phyloP scores from a whole-genome alignment of 441 rosid species.

The Hura crepitans region DNA sequence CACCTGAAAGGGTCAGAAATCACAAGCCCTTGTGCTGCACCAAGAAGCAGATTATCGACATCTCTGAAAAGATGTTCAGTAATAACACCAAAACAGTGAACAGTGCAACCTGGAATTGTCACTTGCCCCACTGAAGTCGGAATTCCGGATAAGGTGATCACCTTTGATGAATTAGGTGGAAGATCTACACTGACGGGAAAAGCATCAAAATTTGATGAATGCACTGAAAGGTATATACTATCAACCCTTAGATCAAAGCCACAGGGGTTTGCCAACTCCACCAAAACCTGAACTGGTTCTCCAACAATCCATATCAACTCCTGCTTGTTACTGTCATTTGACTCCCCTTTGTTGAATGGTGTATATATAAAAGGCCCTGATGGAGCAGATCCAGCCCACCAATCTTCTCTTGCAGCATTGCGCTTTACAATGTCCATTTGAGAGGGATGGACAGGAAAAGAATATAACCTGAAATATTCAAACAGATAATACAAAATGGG shows the following conservation, averaged over 20 bases:
- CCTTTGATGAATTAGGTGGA: slow-evolving; percentile 92
- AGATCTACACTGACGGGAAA: slow-evolving; percentile 87
- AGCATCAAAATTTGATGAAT: slow-evolving; percentile 82
- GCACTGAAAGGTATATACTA: slow-evolving; percentile 82
- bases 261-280: slow-evolving; percentile 97
- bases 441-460: slow-evolving; percentile 80
- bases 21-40: slow-evolving; percentile 97
- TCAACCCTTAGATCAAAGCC: slow-evolving; percentile 88
- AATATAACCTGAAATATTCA: slow-evolving; percentile 50
- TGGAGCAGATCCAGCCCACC: slow-evolving; percentile 97
- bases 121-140: slow-evolving; percentile 82
- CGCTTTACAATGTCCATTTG: slow-evolving; percentile 83
- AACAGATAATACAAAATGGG: slow-evolving; percentile 8
- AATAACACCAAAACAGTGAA: slow-evolving; percentile 94
- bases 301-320: slow-evolving; percentile 91
- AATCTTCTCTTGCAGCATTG: slow-evolving; percentile 82
- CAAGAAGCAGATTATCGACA: slow-evolving; percentile 91
- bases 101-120: slow-evolving; percentile 77
- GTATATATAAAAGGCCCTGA: slow-evolving; percentile 99
- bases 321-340: slow-evolving; percentile 69
- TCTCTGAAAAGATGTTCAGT: slow-evolving; percentile 91
- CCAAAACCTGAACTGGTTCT: slow-evolving; percentile 94
- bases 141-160: slow-evolving; percentile 84
- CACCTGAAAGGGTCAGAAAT: slow-evolving; percentile 95
- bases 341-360: slow-evolving; percentile 91